Base-by-base conservation (phyloP, 208 protist genomes). In the Leishmania aethiopica region DNA sequence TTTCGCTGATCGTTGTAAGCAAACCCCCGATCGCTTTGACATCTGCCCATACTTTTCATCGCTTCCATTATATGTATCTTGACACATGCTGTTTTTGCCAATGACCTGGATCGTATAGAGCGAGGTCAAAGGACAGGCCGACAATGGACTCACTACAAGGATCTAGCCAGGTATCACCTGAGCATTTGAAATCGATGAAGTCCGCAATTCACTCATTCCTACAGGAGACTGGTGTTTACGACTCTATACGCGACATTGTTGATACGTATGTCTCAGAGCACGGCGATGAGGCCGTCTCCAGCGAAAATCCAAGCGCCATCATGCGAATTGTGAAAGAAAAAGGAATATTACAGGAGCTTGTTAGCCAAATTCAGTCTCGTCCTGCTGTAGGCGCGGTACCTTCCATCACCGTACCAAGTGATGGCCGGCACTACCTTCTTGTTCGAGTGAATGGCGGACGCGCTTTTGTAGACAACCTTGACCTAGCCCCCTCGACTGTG, bases 391-490 rank as follows among this genome's bases (percentile, higher is more conserved):
- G 49, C 13, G 64, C 37, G n/a, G 42, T 47, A 11, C 25, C 72
- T 22, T 53, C 84, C 10, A 70, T 73, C 42, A 80, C 71, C 11
- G 80, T 86, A 19, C 86, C 79, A 0, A 88, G 62, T 37, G 81
- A 89, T 28, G 85, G 82, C 0, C 75, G 94, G 71, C 91, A 90
- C 75, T 97, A 97, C 74, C 87, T 99, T 6, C 94, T 98, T 53
- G 76, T 98, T 1, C 84, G 91, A 25, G 69, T 99, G 35, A 84
- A 86, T 49, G 93, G 93, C 42, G 95, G 97, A 1, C 90, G 93
- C 8, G 97, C 97, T 10, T 99, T 99, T 89, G 86, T 98, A 5
- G 96, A 98, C 72, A 96, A 98, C 85, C 72, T 97, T 8, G 92
- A 98, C 78, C 32, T 96, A n/a, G 37, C 75, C 1, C 88, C 82